A percentile compares a stretch with the other conserved stretches of the same genome.
These are phyloP conservation scores for Dioscorea cayenensis DNA, from an alignment of 116 monocot species.

Conservation along the genomic window DNA sequence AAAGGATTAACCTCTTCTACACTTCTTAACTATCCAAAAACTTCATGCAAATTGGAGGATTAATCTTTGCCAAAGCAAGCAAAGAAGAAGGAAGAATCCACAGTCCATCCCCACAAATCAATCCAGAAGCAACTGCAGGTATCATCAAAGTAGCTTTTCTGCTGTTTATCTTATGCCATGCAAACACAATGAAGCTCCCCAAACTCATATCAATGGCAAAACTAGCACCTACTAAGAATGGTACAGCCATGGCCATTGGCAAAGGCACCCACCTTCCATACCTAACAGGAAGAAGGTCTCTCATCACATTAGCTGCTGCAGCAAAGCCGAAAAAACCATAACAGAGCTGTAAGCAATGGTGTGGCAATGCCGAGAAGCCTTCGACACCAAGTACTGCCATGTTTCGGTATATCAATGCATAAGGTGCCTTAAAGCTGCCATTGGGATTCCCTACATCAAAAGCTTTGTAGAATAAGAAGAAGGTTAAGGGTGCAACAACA, in stretches of 20 bases:
- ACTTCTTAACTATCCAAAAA: constrained; percentile 12
- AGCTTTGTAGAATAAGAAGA: constrained; percentile 68
- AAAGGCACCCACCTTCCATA: constrained; percentile 52
- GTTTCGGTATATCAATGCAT: constrained; percentile 66
- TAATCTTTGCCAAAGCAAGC: constrained; percentile 59
- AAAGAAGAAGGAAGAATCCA: constrained; percentile 71
- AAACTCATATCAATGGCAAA: constrained; percentile 63
- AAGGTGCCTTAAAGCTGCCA: constrained; percentile 60
- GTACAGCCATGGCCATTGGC: constrained; percentile 74
- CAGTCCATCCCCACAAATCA: constrained; percentile 67
- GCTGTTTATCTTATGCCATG: constrained; percentile 35
- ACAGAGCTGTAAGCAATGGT: constrained; percentile 64
- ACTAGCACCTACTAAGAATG: constrained; percentile 61
- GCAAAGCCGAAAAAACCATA: constrained; percentile 69
- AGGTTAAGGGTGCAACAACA: constrained; percentile 50
- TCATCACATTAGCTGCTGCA: constrained; percentile 30
- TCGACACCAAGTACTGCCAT: constrained; percentile 67
- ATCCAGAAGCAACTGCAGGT: constrained; percentile 63
- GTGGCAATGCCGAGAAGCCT: constrained; percentile 66
- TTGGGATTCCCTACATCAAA: constrained; percentile 69
- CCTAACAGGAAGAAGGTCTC: constrained; percentile 37
- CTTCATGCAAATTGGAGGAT: constrained; percentile 73
- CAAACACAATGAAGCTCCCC: constrained; percentile 52
- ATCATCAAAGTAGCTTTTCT: constrained; percentile 37
- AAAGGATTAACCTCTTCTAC: no score